Percentiles rank a stretch among this genome's conserved stretches.
These are phyloP conservation scores for Dictyostelium firmibasis DNA, from an alignment of 78 protist genomes.

Conservation along the genomic window DNA sequence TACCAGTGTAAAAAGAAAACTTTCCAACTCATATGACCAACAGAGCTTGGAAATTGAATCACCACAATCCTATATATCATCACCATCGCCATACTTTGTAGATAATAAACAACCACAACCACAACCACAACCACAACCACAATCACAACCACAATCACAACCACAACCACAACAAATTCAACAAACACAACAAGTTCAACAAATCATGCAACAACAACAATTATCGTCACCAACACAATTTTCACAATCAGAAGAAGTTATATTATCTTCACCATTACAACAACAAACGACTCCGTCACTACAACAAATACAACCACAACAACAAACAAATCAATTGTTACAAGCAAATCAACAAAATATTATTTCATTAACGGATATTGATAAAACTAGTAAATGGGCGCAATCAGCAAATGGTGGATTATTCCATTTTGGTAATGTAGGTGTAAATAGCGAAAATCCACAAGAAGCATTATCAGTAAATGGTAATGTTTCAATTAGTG, in stretches of 20 bases:
- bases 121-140: not conserved
- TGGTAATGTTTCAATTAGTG: conserved; percentile 78
- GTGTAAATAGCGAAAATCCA: conserved; percentile 82
- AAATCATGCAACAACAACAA: not conserved
- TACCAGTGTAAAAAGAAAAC: conserved; percentile 11
- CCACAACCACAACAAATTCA: conserved; percentile 1
- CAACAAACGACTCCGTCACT: not conserved
- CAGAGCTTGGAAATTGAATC: not conserved
- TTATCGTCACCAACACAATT: not conserved
- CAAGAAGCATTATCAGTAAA: conserved; percentile 72
- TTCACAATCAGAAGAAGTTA: not conserved
- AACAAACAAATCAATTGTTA: not conserved
- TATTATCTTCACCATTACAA: not conserved
- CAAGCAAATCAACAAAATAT: not conserved
- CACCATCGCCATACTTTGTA: not conserved
- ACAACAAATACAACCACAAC: not conserved
- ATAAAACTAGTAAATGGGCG: conserved; percentile 2
- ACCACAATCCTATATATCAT: not conserved
- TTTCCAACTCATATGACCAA: conserved; percentile 3
- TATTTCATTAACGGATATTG: not conserved
- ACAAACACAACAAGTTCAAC: conserved; percentile 1
- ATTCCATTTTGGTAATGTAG: conserved; percentile 72
- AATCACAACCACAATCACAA: conserved; percentile 6
- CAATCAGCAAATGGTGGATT: conserved; percentile 7
- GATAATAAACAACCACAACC: not conserved